Conservation (phyloP, 2,329 filamentous ascomycete genomes). For the Aureobasidium melanogenum region DNA sequence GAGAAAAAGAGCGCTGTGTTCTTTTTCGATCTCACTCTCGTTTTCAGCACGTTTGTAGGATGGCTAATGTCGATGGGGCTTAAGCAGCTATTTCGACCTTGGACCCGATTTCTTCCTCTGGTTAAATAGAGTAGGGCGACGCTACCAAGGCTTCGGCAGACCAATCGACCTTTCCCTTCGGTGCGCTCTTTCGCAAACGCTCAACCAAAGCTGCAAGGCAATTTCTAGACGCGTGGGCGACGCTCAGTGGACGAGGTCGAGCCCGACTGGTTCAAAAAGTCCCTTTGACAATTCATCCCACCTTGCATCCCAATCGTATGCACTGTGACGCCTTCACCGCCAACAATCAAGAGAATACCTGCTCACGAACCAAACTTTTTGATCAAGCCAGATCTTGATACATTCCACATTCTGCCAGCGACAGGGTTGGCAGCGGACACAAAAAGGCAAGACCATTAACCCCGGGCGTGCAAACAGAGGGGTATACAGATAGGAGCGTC, state of each 20-base stretch:
- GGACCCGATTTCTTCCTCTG: not conserved
- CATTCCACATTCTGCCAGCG: not conserved
- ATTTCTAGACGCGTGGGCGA: not conserved
- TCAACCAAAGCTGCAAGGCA: not conserved
- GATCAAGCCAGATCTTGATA: not conserved
- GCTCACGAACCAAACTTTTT: not conserved
- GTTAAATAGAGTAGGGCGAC: constrained; percentile 1
- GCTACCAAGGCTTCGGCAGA: not conserved
- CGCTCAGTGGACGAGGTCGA: not conserved
- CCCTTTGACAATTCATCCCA: not conserved
- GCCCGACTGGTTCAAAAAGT: not conserved
- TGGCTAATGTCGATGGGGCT: not conserved
- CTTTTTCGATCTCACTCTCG: not conserved
- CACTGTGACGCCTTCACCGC: constrained; percentile 8
- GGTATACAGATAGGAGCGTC: not conserved
- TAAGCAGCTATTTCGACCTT: not conserved
- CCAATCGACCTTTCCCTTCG: not conserved
- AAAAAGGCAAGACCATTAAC: not conserved
- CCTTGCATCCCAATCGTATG: not conserved
- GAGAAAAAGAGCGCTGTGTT: not conserved
- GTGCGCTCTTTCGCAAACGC: not conserved
- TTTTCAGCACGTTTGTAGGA: not conserved
- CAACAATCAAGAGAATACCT: not conserved
- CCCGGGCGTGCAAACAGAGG: not conserved
- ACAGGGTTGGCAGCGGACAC: not conserved